phyloP scores from a whole-genome alignment of 1,284 basidiomycete species.

The Athelia sp. region DNA sequence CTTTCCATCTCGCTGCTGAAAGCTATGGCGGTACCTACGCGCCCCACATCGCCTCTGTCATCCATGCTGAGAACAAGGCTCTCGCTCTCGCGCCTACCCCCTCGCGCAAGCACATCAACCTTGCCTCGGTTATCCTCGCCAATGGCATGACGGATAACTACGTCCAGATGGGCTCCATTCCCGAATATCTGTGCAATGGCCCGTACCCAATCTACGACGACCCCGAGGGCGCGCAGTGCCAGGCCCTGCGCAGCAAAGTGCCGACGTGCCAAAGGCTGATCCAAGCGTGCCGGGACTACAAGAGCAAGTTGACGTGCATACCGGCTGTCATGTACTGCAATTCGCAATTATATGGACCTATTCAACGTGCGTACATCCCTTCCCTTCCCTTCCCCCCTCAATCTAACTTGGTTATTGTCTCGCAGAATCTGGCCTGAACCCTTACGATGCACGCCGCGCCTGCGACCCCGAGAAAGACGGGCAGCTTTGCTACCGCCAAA shows the following conservation, averaged over 20 bases:
- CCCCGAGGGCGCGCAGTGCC: slow-evolving; percentile 64
- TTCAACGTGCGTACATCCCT: slow-evolving; percentile 46
- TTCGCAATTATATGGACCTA: slow-evolving; percentile 47
- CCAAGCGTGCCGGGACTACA: slow-evolving; percentile 57
- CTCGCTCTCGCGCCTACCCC: slow-evolving; percentile 33
- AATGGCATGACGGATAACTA: slow-evolving; percentile 81
- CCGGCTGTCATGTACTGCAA: slow-evolving; percentile 63
- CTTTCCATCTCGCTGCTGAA: slow-evolving; percentile 73
- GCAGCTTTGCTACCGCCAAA: slow-evolving; percentile 70
- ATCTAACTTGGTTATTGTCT: slow-evolving; percentile 1
- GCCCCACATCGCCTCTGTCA: slow-evolving; percentile 73
- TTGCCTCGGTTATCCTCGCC: slow-evolving; percentile 76
- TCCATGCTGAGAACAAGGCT: slow-evolving; percentile 71
- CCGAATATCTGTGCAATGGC: slow-evolving; percentile 79
- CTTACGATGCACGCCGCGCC: slow-evolving; percentile 80
- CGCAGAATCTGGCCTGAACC: slow-evolving; percentile 64
- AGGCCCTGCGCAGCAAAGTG: slow-evolving; percentile 56
- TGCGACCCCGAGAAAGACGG: slow-evolving; percentile 79
- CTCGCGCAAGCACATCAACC: slow-evolving; percentile 58
- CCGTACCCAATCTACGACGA: slow-evolving; percentile 72
- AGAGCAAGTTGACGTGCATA: slow-evolving; percentile 55
- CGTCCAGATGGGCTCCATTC: slow-evolving; percentile 68
- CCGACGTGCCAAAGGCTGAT: slow-evolving; percentile 69
- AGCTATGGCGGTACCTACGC: slow-evolving; percentile 65
- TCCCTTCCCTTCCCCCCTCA: neutral